phyloP scores from a whole-genome alignment of 1,284 basidiomycete genomes.

The Austroboletus novae-zelandiae region DNA sequence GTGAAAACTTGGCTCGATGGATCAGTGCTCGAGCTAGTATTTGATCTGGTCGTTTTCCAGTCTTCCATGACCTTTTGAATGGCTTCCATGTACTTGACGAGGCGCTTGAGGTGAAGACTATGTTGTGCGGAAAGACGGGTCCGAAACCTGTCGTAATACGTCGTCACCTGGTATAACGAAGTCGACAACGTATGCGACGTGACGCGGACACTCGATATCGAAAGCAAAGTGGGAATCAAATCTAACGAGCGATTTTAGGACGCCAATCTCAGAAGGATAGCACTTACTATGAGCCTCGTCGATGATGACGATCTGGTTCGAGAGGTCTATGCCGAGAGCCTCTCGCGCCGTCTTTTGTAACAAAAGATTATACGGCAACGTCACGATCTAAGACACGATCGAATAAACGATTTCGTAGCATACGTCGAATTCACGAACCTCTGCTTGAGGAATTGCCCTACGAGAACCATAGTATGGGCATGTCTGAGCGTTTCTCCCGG shows the following conservation, averaged over 20 bases:
- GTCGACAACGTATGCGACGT: slow-evolving; percentile 56
- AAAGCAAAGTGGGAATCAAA: slow-evolving; percentile 84
- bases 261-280: not conserved
- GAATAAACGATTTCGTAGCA: slow-evolving; percentile 1
- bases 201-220: slow-evolving; percentile 77
- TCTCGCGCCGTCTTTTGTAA: slow-evolving; percentile 84
- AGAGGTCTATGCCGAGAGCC: slow-evolving; percentile 82
- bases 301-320: slow-evolving; percentile 83
- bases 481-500: slow-evolving; percentile 64
- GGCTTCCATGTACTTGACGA: slow-evolving; percentile 70
- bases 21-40: slow-evolving; percentile 11
- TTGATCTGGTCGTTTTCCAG: slow-evolving; percentile 37
- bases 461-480: slow-evolving; percentile 96
- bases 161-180: slow-evolving; percentile 76
- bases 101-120: slow-evolving; percentile 76
- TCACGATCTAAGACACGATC: slow-evolving; percentile 63
- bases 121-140: slow-evolving; percentile 74
- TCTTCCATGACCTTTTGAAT: slow-evolving; percentile 58
- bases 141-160: slow-evolving; percentile 80
- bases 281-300: slow-evolving; percentile 95
- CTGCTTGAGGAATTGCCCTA: slow-evolving; percentile 84
- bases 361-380: slow-evolving; percentile 92
- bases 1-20: slow-evolving; percentile 59
- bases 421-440: slow-evolving; percentile 49
- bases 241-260: slow-evolving; percentile 44